These are phyloP conservation scores for Talaromyces sp. DNA, from an alignment of 2,329 filamentous ascomycete species.

Conservation along the genomic window DNA sequence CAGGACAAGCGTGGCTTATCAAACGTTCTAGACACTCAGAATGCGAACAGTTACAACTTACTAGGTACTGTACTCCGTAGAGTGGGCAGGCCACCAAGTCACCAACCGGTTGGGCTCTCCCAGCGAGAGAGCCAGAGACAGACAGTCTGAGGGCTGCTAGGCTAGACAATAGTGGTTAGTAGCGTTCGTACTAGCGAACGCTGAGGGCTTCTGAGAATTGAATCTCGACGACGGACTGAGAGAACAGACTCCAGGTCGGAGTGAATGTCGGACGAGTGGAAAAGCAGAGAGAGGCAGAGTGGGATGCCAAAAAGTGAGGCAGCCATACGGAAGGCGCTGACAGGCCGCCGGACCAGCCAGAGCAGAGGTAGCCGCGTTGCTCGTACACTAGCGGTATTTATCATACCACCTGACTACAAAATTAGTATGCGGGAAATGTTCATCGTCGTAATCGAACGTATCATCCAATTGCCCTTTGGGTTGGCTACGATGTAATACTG, in stretches of 20 bases:
- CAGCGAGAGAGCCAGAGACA: not conserved
- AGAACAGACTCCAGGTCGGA: not conserved
- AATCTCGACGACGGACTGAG: not conserved
- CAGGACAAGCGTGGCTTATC: not conserved
- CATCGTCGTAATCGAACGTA: not conserved
- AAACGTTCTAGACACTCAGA: constrained; percentile 1
- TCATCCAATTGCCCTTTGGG: not conserved
- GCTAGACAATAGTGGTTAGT: not conserved
- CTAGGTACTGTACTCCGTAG: too few relatives aligned
- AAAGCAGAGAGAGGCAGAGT: not conserved
- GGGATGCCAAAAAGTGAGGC: constrained; percentile 33
- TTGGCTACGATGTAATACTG: too few relatives aligned
- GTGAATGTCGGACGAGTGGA: not conserved
- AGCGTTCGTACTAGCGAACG: not conserved
- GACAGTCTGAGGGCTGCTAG: not conserved
- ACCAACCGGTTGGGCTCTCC: not conserved
- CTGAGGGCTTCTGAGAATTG: not conserved
- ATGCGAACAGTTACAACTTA: too few relatives aligned
- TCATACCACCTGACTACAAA: not conserved
- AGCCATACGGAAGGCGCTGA: constrained; percentile 36
- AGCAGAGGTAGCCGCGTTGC: not conserved
- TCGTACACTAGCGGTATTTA: not conserved
- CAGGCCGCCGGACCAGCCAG: constrained; percentile 25
- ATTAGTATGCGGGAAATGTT: not conserved
- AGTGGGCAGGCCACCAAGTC: too few relatives aligned